phyloP scores from a whole-genome alignment of 257 asterid genomes.

The Plantago elongata region DNA sequence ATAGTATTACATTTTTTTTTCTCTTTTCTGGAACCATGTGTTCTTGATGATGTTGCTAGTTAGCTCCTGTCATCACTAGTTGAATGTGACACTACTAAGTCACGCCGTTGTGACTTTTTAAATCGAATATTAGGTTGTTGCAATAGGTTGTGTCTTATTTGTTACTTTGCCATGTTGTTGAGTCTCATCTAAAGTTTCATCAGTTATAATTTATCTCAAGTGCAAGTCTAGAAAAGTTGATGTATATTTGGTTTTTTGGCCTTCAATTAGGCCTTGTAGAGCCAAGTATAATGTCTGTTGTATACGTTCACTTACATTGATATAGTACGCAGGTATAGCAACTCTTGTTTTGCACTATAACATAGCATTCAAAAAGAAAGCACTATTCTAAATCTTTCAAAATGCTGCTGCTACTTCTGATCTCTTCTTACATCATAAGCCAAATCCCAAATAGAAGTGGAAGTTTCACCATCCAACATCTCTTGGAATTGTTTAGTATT shows the following conservation, averaged over 20 bases:
- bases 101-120: not conserved
- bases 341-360: not conserved
- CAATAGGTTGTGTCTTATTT: not conserved
- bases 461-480: slow-evolving; percentile 18
- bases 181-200: slow-evolving; percentile 3
- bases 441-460: slow-evolving; percentile 52
- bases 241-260: too few species aligned
- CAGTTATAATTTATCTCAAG: not conserved
- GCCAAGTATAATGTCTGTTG: not conserved
- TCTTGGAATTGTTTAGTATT: slow-evolving; percentile 21
- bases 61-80: not conserved
- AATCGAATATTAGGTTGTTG: not conserved
- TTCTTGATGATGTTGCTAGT: not conserved
- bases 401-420: not conserved
- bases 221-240: too few species aligned
- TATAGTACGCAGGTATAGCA: not conserved
- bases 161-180: not conserved
- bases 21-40: not conserved
- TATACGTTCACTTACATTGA: too few species aligned
- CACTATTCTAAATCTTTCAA: not conserved
- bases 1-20: not conserved
- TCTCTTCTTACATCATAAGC: slow-evolving; percentile 22
- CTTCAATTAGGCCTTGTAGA: too few species aligned
- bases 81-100: not conserved
- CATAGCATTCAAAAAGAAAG: not conserved